Base-by-base conservation (phyloP, 2,329 filamentous ascomycete species). In the Aureobasidium subglaciale region DNA sequence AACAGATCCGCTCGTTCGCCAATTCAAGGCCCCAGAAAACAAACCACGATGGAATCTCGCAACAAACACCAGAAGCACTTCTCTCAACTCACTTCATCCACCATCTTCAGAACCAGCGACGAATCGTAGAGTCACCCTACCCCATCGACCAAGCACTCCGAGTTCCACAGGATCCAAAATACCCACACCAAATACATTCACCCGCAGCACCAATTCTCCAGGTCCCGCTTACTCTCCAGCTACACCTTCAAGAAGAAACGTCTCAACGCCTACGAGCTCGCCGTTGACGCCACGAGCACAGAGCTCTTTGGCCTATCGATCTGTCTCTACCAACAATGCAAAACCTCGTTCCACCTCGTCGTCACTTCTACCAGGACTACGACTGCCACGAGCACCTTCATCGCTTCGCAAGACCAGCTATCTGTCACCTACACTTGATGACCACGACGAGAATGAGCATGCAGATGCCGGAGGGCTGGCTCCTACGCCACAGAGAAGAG, bases 21-120 rank as follows among this genome's bases (percentile, higher is more conserved):
- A 68, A 67, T 16, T 65, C 72, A 30, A 67, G 68, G 18, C 72
- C 79, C 56, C 56, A n/a, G 35, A 40, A 25, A 75, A 80, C 56
- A 82, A 86, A 49, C 88, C 88, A 3, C 79, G 83, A 57, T 93
- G 88, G 88, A 92, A 85, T 65, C 66, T 64, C 10, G 87, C 84
- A 27, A 81, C 83, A 18, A 89, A 86, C 63, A 79, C 81, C 15
- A 50, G 56, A 25, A 43, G 46, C 41, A 52, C 45, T 4, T 40
- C 58, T 34, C 62, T 61, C 24, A 64, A 67, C 41, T 68, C 67
- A 56, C 59, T 64, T 1, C 67, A 68, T 35, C 61, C 69, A 2
- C 66, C 67, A 6, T 61, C 64, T 2, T 62, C 63, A 38, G 67
- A 70, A 56, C 67, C 68, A 16, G 66, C 65, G 4, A 63, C 64